Conservation (phyloP, 306 rosid genomes). For the Corylus heterophylla region DNA sequence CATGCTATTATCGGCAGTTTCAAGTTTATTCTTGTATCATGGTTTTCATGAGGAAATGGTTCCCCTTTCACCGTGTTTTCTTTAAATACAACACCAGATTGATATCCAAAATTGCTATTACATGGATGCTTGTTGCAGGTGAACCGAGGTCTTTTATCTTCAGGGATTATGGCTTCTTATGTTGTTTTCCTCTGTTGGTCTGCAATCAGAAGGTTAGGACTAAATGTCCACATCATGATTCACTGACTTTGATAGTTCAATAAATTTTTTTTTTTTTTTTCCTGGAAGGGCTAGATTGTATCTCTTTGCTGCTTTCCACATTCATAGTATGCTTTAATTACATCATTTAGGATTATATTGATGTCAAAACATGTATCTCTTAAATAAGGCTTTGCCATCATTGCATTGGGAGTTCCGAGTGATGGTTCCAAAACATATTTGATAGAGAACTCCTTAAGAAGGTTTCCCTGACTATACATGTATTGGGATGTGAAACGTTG, state of each 20-base stretch:
- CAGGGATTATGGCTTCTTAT: slow-evolving; percentile 91
- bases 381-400: not conserved
- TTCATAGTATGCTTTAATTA: not conserved
- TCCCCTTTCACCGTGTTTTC: not conserved
- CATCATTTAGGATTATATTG: not conserved
- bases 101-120: not conserved
- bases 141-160: slow-evolving; percentile 78
- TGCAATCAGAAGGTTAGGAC: slow-evolving; percentile 75
- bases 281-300: not conserved
- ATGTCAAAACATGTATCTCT: not conserved
- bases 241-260: not conserved
- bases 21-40: not conserved
- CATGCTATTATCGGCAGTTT: not conserved
- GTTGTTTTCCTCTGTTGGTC: slow-evolving; percentile 84
- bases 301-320: not conserved
- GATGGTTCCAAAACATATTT: not conserved
- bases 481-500: not conserved
- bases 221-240: slow-evolving; percentile 11
- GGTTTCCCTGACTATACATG: no score
- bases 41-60: not conserved
- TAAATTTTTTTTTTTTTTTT: not conserved
- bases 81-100: not conserved
- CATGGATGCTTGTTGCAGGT: slow-evolving; percentile 55
- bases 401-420: not conserved
- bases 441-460: not conserved